Evolutionary conservation across 345 rosid genomes (phyloP), one percentile per base, ranked within the genome.

Genomic region (Hypericum androsaemum): DNA sequence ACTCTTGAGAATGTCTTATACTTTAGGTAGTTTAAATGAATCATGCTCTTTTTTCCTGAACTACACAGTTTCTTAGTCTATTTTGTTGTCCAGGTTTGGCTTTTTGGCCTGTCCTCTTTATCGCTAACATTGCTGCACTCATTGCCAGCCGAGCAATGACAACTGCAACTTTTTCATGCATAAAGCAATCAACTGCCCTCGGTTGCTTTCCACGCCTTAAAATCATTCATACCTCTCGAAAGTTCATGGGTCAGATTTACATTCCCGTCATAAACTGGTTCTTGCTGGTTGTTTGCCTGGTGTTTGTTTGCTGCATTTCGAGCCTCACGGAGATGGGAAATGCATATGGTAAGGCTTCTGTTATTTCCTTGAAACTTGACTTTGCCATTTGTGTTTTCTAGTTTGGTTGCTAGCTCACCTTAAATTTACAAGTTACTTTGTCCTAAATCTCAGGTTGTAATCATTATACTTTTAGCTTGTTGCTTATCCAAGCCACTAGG

Each of bases 241-340:
- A 94, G 63, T 94, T 88, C 74, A 94, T 94, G 94, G 99, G 99
- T 42, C 97, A 94, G 75, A 88, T 94, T 40, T 94, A 94, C 69
- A 94, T 94, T 74, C 99, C 99, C n/a, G 97, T 89, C 68, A 68
- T 94, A 47, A 94, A 94, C 72, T 94, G 99, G 99, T 94, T 94
- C 77, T 66, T 94, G 80, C 83, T 94, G 70, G 97, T 70, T 37
- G 77, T 77, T 50, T 85, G 94, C 70, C 58, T 88, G 79, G 74
- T 82, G 64, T 68, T 86, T 12, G 84, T 94, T 71, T 82, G 82
- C 78, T 71, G 85, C 50, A 80, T 86, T 63, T 70, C 97, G 63
- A 83, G 89, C 80, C 77, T 77, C 54, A 75, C 79, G 3, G 97
- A 88, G 77, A 79, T 88, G 63, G 97, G 99, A 78, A 92, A 92